Conservation (phyloP, 768 basidiomycete species). For the Holtermannia corniformis region DNA sequence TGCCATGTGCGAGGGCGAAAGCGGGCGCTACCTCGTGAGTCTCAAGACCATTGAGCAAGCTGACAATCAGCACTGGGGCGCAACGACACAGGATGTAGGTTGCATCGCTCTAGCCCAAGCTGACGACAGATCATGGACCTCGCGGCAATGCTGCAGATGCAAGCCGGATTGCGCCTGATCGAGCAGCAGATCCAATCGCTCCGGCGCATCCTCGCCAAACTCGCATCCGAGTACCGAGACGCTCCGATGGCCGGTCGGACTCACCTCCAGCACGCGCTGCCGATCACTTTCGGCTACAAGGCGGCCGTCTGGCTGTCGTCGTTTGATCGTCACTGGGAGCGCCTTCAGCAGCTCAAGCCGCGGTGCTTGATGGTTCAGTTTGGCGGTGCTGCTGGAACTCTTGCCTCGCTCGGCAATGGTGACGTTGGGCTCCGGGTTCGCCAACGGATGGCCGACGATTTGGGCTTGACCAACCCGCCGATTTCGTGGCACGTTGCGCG, state of each 20-base stretch:
- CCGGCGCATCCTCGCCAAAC: slow-evolving; percentile 2
- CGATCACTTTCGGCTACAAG: slow-evolving; percentile 11
- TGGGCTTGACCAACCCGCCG: slow-evolving; percentile 1
- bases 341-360: slow-evolving; percentile 4
- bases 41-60: too few species aligned
- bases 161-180: slow-evolving; percentile 4
- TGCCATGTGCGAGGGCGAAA: slow-evolving; percentile 7
- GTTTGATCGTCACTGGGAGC: slow-evolving; percentile 5
- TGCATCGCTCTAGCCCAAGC: neutral
- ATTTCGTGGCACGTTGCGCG: slow-evolving; percentile 6
- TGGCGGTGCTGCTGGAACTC: slow-evolving; percentile 5
- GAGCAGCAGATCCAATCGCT: slow-evolving; percentile 4
- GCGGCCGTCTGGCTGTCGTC: slow-evolving; percentile 3
- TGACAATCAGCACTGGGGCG: neutral
- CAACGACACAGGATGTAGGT: slow-evolving; percentile 1
- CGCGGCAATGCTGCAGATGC: slow-evolving; percentile 3
- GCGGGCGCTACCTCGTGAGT: slow-evolving; percentile 2
- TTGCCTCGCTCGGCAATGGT: neutral
- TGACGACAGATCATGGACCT: slow-evolving; percentile 3
- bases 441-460: neutral
- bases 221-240: slow-evolving; percentile 2
- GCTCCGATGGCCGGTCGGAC: slow-evolving; percentile 7
- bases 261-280: slow-evolving; percentile 11
- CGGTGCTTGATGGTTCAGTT: neutral
- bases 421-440: neutral